Base-by-base conservation (phyloP, 2,329 filamentous ascomycete genomes). In the Gnomoniopsis sp. region DNA sequence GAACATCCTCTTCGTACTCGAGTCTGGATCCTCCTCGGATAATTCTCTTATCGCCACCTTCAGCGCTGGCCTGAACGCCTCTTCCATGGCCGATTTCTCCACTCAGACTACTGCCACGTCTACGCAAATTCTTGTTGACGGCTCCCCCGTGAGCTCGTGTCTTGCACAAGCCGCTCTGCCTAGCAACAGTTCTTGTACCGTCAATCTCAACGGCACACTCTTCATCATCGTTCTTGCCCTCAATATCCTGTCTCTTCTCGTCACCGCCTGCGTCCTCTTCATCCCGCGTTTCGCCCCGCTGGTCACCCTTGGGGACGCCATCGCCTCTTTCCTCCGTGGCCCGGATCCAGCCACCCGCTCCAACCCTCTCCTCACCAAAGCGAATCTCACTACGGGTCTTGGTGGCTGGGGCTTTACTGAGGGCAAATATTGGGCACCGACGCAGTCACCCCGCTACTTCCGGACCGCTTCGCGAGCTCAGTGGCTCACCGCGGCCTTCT, bases 291-390 rank as follows among this genome's bases (percentile, higher is more conserved):
- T 78, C 63, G 67, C 69, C 17, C 79, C 78, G 1, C 72, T 83
- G 4, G 74, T 77, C 17, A 82, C 79, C 0, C 70, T 82, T 3
- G 80, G 80, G 34, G 80, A 83, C 61, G 77, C 77, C 30, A 69
- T 83, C n/a, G 65, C 73, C 6, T 82, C 79, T 1, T 82, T 83
- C 57, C 73, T 83, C 49, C 67, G 69, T 14, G 70, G 74, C 1
- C 75, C 79, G 0, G 80, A 83, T 64, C 66, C 67, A 1, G 72
- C 71, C 1, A 81, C 79, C 0, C 70, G 69, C 30, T 73, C 72
- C 19, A 70, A 72, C 6, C 82, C 77, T 58, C 72, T 83, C 15
- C 66, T 83, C 50, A 75, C 74, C 57, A 81, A 81, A 62, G 56
- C 65, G 17, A 80, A 83, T 57, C 71, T 81, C 23, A 67, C 68